Evolutionary conservation across 352 stramenopile species (phyloP), one percentile per base, ranked within the genome.

Genomic region (Phytophthora cactorum): DNA sequence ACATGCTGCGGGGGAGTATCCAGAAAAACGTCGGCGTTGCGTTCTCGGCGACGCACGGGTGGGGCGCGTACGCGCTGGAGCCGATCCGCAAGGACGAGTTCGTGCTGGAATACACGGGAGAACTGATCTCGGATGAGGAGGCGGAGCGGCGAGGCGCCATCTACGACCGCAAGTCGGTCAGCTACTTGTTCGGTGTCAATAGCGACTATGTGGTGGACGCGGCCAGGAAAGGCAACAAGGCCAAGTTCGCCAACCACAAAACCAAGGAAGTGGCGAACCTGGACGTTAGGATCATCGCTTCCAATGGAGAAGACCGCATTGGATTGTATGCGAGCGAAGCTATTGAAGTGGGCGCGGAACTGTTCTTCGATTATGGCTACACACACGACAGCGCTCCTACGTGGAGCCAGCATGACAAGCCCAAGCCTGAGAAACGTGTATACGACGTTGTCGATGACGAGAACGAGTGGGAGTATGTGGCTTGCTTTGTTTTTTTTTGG

Each of bases 121-220:
- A 74, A n/a, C 47, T 92, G 4, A 88, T 93, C 46, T 82, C 79
- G 12, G 77, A 93, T 38, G 79, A 90, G n/a, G 86, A 95, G 34
- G 86, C 86, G 5, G 86, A 95, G 59, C 81, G 86, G 9, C 85
- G 86, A 52, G 93, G 92, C 4, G 80, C 71, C 9, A 81, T 97
- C n/a, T 97, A 98, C 63, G 75, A 92, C 41, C 82, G 86, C 28
- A 78, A 89, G 54, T 49, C 44, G 5, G 62, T 91, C 28, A 92
- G 82, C 36, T 99, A 96, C 62, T 66, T 98, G 1, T 99, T 99
- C 74, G 92, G 98, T 57, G 64, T 98, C 10, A 98, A 93, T 61
- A 86, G 76, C 2, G 94, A 98, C 9, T 86, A 89, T 50, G 87
- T 96, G 25, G 81, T 99, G 31, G 96, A 99, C 70, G 94, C 95